A percentile compares a stretch with the other conserved stretches of the same genome.
phyloP scores from a whole-genome alignment of 208 protist species.

The Vickermania ingenoplastis region DNA sequence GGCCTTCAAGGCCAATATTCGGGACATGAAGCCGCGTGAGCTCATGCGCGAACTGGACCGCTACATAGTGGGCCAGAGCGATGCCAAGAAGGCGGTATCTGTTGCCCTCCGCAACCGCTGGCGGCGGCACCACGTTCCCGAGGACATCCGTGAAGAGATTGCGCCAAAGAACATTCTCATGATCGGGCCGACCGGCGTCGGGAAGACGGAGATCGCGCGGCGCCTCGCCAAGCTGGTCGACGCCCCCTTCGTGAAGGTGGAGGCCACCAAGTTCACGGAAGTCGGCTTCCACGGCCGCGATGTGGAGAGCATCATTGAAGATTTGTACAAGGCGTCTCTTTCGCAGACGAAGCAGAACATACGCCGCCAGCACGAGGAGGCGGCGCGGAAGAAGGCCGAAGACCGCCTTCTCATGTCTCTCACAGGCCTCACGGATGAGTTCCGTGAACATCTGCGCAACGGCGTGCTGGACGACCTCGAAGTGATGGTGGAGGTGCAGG shows the following conservation, averaged over 20 bases:
- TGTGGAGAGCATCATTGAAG: conserved; percentile 96
- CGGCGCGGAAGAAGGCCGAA: conserved; percentile 72
- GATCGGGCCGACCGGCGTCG: conserved; percentile 92
- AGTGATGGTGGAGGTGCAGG: conserved; percentile 87
- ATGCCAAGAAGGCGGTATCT: conserved; percentile 96
- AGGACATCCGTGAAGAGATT: conserved; percentile 88
- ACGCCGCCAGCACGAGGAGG: conserved; percentile 76
- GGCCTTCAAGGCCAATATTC: conserved; percentile 39
- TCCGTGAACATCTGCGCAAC: conserved; percentile 89
- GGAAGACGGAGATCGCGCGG: conserved; percentile 95
- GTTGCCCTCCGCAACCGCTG: conserved; percentile 94
- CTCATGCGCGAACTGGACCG: conserved; percentile 93
- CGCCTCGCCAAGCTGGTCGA: conserved; percentile 95
- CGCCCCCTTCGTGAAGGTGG: conserved; percentile 97
- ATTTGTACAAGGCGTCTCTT: conserved; percentile 93
- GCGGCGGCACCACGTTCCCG: conserved; percentile 86
- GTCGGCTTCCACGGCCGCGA: conserved; percentile 95
- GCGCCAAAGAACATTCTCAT: conserved; percentile 94
- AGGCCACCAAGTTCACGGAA: conserved; percentile 98
- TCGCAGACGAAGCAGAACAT: conserved; percentile 89
- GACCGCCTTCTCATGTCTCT: conserved; percentile 86
- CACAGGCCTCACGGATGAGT: conserved; percentile 83
- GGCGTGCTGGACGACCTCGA: conserved; percentile 88
- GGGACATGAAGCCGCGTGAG: conserved; percentile 88
- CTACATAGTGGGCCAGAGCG: conserved; percentile 95